Evolutionary conservation across 2,329 filamentous ascomycete genomes (phyloP), one percentile per base, ranked within the genome.

Genomic region (Fusarium succisae): DNA sequence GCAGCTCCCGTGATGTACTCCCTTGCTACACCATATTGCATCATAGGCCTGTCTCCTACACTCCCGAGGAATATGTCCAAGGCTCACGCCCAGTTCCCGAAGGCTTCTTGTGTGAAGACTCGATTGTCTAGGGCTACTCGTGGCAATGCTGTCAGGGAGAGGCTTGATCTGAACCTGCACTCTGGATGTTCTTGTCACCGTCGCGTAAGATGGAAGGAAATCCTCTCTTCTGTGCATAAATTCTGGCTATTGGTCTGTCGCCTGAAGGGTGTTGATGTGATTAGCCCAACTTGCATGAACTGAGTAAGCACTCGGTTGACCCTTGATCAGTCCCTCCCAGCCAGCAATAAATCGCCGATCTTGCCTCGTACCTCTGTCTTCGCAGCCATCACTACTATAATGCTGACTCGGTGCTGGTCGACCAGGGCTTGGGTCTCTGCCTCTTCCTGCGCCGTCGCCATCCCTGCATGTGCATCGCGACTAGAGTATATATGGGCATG

Each of bases 401-500:
- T 24, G n/a, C n/a, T 2, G 5, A 12, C 1, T 12, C 0, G 15
- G 41, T 8, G 43, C 10, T 3, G 6, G 5, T 18, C 15, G 4
- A 8, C 2, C 2, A 44, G 41, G 10, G 41, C 41, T 18, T 44
- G 10, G 15, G n/a, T 18, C 15, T 44, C n/a, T 44, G 41, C 6
- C 14, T 35, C 32, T 35, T 35, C n/a, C 15, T 41, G 20, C 20
- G 13, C 20, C 13, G 10, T 44, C 0, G 10, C n/a, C 5, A 8
- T 5, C 6, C 0, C 43, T 44, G 0, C 15, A 1, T 24, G 15
- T 44, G 10, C 15, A 24, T 44, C 43, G 0, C 2, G n/a, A 18
- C 1, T 44, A 1, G 11, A 1, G 1, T 24, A 18, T 2, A 13
- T 0, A 44, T 18, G n/a, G 43, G 10, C 15, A 44, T 8, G 1